Base-by-base conservation (phyloP, 306 rosid species). In the Glycine soja region DNA sequence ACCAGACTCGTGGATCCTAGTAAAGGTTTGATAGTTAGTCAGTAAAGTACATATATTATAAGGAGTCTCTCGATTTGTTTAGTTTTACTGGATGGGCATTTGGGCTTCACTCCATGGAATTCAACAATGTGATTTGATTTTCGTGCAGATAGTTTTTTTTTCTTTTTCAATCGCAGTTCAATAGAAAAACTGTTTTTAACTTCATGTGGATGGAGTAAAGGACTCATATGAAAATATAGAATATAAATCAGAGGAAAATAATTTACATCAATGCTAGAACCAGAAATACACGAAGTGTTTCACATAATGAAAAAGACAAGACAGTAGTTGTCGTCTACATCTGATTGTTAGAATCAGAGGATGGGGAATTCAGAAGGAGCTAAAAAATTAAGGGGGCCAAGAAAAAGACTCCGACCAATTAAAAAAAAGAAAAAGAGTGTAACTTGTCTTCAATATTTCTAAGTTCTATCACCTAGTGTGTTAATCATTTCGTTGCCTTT, bases 401-500 rank as follows among this genome's bases (percentile, higher is more conserved):
- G 2, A 64, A 59, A 24, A 24, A 4, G n/a, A 4, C 43, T 46
- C 3, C 34, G 16, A 43, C 32, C 58, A 50, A 63, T 12, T 12
- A 19, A 19, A 36, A 36, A 0, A 57, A 53, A 5, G 9, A 15
- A 14, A 7, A 76, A 70, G 24, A 75, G 64, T 43, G 54, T 34
- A 54, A 15, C 47, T 11, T 78, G 71, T 63, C 81, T 78, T 72
- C 81, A 61, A 46, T 75, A 81, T 62, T 43, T 75, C 83, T 70
- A 73, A 24, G 30, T 24, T 24, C 30, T 24, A 24, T 24, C 53
- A 67, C 78, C 77, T 74, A 58, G 34, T 64, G 64, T 14, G 18
- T 54, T 7, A 2, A 52, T 90, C 85, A 85, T 8, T 81, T 78
- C 5, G 50, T 53, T 65, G 87, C 13, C 85, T 90, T 90, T 78